Evolutionary conservation across 1,284 basidiomycete species (phyloP), one percentile per base, ranked within the genome.

Genomic region (Boletus calvinii): DNA sequence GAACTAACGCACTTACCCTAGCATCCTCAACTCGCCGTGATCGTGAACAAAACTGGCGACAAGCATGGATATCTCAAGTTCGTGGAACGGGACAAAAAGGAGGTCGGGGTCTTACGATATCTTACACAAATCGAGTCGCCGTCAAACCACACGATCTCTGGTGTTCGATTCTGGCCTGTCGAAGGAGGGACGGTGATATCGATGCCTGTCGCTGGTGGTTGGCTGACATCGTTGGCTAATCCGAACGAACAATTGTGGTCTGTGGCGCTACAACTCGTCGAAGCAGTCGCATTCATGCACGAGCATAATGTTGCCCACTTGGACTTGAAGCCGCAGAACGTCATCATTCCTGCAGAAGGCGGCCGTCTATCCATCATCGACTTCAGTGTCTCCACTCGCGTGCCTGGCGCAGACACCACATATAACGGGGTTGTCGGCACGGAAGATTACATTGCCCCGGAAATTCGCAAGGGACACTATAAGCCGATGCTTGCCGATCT

Each of bases 271-370:
- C 49, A 43, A 24, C 35, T 52, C 13, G 0, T 52, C 7, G 39
- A 29, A 31, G 50, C 17, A 4, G 53, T 54, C 10, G 29, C 20
- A 5, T 54, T 52, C 24, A 52, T 54, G 49, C 38, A 52, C 15
- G 26, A 26, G 26, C 26, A 26, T 8, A 26, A 26, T 26, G 26
- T 26, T 6, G 7, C 26, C 26, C 26, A 26, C 6, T 26, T 6
- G 26, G 7, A 26, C 26, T 6, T 26, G 7, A 26, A 26, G 6
- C 26, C 26, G 7, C 26, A 26, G 26, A 26, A 26, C 26, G 7
- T 26, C 26, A 26, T 26, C 7, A 7, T 26, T 8, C 7, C 7
- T 6, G 5, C 7, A 8, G 26, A 26, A 26, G 26, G 26, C 6
- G 26, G 26, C 6, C 26, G 26, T 6, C 26, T 26, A 3, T 26